Base-by-base conservation (phyloP, 2,329 filamentous ascomycete species). In the Epichloe glyceriae region DNA sequence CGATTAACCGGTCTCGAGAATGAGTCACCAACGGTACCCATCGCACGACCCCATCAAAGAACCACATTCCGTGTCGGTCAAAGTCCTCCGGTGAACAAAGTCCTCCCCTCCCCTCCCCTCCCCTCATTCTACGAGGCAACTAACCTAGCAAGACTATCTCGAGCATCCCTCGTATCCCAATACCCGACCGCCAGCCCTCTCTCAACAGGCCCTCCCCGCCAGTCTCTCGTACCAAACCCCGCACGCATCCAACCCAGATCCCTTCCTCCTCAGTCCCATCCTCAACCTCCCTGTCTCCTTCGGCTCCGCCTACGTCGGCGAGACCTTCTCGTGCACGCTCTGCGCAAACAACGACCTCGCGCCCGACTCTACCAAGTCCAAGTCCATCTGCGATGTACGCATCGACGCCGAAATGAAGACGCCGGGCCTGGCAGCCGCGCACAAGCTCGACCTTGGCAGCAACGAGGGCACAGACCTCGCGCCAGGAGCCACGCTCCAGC, bases 381-480 rank as follows among this genome's bases (percentile, higher is more conserved):
- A 74, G 56, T 73, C 73, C 49, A 82, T 95, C 40, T 84, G 81
- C 55, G 86, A 86, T 51, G 85, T 96, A 49, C 79, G 82, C 50
- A 88, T 97, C 60, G 80, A 86, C 51, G 93, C 90, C 0, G 90
- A 96, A 68, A 94, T 98, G 84, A 94, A 97, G 70, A 95, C 90
- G 0, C 91, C 93, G 6, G 72, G 73, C n/a, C 53, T 59, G 19
- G 64, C 67, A 22, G 60, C 68, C 0, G 82, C 84, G 3, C 80
- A 85, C 50, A 81, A 82, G 34, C 74, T 89, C 2, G 69, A 78
- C 2, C 73, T 95, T n/a, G 48, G 49, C 30, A 40, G 51, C 50
- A 42, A 46, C 15, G 51, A 35, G 33, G 56, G 54, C 8, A 54
- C 53, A 15, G 80, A 84, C 59, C 73, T 87, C 0, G 69, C 70